phyloP scores from a whole-genome alignment of 139 green algal species.

The Chara braunii region DNA sequence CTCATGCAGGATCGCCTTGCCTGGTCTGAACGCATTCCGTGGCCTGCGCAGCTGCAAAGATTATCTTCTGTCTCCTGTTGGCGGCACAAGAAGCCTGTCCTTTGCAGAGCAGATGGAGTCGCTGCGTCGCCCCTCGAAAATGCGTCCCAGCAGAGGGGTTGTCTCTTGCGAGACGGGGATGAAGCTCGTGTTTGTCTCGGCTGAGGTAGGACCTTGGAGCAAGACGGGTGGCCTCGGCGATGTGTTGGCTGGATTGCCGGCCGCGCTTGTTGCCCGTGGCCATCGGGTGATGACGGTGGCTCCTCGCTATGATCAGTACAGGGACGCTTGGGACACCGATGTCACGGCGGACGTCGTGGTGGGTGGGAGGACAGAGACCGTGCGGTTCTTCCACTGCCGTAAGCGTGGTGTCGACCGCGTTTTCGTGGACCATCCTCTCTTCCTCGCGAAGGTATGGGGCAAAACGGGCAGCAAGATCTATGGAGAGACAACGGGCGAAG shows the following conservation, averaged over 20 bases:
- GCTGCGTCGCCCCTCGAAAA: too few relatives aligned
- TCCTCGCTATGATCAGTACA: conserved; percentile 92
- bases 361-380: conserved; percentile 37
- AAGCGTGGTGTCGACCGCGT: conserved; percentile 95
- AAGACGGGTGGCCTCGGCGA: conserved; percentile 80
- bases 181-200: conserved; percentile 54
- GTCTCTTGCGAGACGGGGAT: too few relatives aligned
- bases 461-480: conserved; percentile 96
- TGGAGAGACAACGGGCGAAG: conserved; percentile 71
- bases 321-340: conserved; percentile 89
- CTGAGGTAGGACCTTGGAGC: conserved; percentile 72
- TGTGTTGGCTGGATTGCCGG: conserved; percentile 54
- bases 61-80: too few relatives aligned
- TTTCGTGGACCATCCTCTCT: conserved; percentile 88
- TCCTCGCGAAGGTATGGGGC: conserved; percentile 76
- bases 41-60: too few relatives aligned
- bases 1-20: too few relatives aligned
- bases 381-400: conserved; percentile 95
- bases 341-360: conserved; percentile 33
- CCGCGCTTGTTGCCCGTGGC: conserved; percentile 60
- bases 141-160: too few relatives aligned
- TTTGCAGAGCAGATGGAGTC: too few relatives aligned
- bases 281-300: conserved; percentile 92
- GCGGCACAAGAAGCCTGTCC: too few relatives aligned
- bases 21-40: too few relatives aligned